Base-by-base conservation (phyloP, 2,329 filamentous ascomycete species). In the Eutypa lata region DNA sequence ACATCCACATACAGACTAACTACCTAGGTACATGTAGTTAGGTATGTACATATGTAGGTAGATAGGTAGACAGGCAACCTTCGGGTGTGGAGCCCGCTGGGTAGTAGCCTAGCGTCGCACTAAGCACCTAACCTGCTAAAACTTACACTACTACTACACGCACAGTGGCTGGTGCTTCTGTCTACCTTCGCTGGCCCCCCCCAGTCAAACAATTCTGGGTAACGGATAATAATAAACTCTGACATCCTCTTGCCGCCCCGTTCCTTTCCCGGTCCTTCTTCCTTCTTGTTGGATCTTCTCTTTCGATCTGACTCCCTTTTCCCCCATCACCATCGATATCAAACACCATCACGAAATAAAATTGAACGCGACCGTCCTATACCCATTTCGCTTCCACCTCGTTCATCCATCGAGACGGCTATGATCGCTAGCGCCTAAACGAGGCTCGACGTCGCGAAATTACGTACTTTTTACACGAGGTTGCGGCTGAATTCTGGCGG, bases 161-260 rank as follows among this genome's bases (percentile, higher is more conserved):
- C 42, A 45, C 22, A 45, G 22, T 45, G 42, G 42, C 42, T 45
- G 22, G 42, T 45, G 42, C 42, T 45, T 24, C 5, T 21, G 7
- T 14, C 18, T 43, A 13, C 40, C 22, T 21, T 18, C 21, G 22
- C 16, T n/a, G 21, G 7, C 13, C 19, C 2, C 18, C 21, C 22
- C 21, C 21, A 45, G 42, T 28, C 22, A 45, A 45, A 45, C 42
- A 45, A 22, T 24, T 28, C 42, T 45, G 22, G 22, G 42, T 45
- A 45, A 45, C 42, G 42, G 42, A 45, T 45, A 45, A 45, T 45
- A 45, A 45, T 45, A 45, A 45, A 45, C 42, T 45, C 42, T 45
- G 42, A 45, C 42, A 45, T 28, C 42, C 42, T 28, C 42, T 45
- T 45, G 42, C 42, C 42, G 14, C 42, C 42, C 42, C 42, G 21